Percentiles rank a stretch among this genome's conserved stretches.
Conservation (phyloP, 768 basidiomycete genomes). For the Kwoniella mangroviensis region DNA sequence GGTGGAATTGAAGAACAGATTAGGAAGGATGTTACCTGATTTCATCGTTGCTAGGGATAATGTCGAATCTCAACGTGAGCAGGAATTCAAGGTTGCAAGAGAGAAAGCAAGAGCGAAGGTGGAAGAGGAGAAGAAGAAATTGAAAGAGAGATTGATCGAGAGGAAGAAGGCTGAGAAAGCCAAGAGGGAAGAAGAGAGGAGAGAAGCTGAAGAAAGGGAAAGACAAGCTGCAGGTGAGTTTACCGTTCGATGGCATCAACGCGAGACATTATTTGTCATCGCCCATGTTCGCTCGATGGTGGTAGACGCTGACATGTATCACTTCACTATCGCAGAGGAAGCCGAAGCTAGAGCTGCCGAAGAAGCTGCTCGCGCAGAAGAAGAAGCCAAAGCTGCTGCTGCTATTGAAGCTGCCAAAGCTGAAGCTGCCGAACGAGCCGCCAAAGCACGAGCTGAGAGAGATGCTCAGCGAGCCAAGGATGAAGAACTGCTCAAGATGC, state of each 20-base stretch:
- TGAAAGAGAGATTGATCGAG: slow-evolving; percentile 65
- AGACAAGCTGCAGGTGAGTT: slow-evolving; percentile 50
- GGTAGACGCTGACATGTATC: not conserved
- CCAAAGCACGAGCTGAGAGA: slow-evolving; percentile 44
- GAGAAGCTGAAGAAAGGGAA: slow-evolving; percentile 47
- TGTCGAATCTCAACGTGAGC: slow-evolving; percentile 66
- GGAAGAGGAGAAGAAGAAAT: slow-evolving; percentile 80
- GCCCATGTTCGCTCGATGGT: not conserved
- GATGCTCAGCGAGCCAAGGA: slow-evolving; percentile 45
- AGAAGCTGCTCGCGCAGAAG: slow-evolving; percentile 64
- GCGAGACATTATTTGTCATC: too few relatives aligned
- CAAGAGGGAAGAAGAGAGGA: slow-evolving; percentile 60
- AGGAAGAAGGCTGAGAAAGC: slow-evolving; percentile 67
- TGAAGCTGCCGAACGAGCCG: slow-evolving; percentile 52
- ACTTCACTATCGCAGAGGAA: slow-evolving; percentile 54
- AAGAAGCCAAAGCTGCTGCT: slow-evolving; percentile 57
- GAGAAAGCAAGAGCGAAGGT: slow-evolving; percentile 71
- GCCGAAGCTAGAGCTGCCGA: slow-evolving; percentile 69
- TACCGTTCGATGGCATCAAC: not conserved
- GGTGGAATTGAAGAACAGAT: slow-evolving; percentile 73
- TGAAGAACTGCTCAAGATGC: slow-evolving; percentile 49
- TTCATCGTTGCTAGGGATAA: slow-evolving; percentile 65
- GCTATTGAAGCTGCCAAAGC: slow-evolving; percentile 44
- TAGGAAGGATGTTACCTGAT: slow-evolving; percentile 74
- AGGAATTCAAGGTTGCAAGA: slow-evolving; percentile 69